Conservation (phyloP, 805 yeast genomes). For the Wickerhamomyces bovis region DNA sequence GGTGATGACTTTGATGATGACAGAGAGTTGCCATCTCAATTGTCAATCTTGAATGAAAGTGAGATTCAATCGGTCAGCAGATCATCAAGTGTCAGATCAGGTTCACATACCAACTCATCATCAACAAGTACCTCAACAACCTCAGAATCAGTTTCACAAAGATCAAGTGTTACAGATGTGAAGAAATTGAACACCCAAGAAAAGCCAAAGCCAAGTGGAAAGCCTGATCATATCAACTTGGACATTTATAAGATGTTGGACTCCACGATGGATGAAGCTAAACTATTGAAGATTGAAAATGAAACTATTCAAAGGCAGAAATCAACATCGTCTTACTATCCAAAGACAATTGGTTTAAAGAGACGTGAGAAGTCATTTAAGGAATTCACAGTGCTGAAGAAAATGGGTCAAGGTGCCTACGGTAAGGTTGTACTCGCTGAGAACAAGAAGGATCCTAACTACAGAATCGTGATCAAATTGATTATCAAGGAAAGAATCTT, state of each 20-base stretch:
- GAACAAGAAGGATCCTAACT: constrained; percentile 54
- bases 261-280: constrained; percentile 28
- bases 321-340: constrained; percentile 29
- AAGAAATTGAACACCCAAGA: constrained; percentile 2
- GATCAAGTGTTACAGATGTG: constrained; percentile 4
- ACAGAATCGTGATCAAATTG: constrained; percentile 76
- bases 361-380: constrained; percentile 66
- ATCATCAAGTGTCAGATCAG: constrained; percentile 22
- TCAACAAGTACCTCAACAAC: constrained; percentile 7
- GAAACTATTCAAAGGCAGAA: constrained; percentile 34
- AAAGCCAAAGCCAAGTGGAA: constrained; percentile 2
- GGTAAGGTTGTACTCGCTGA: constrained; percentile 85
- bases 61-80: constrained; percentile 26
- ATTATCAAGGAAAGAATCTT: constrained; percentile 88
- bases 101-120: constrained; percentile 13
- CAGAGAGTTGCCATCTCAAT: constrained; percentile 33
- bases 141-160: constrained; percentile 4
- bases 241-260: constrained; percentile 15
- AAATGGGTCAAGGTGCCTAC: constrained; percentile 95
- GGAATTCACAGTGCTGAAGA: constrained; percentile 66
- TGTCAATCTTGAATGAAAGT: constrained; percentile 33
- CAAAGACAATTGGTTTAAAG: constrained; percentile 51
- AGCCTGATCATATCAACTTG: constrained; percentile 6
- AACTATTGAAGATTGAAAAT: constrained; percentile 40
- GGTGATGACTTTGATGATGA: constrained; percentile 29